phyloP scores from a whole-genome alignment of 257 asterid species.

The Paraleonurus japonicus region DNA sequence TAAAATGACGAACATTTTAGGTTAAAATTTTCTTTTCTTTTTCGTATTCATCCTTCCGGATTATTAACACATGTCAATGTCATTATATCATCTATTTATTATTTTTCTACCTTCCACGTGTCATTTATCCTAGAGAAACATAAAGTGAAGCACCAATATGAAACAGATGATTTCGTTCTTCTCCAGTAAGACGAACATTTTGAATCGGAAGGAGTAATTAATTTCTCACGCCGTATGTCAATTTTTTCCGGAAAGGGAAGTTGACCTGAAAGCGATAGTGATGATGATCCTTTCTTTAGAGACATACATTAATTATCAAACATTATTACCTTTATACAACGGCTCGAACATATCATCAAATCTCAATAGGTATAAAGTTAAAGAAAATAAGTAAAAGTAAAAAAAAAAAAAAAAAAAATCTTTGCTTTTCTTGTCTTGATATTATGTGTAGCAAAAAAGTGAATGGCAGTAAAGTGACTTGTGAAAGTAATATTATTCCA shows the following conservation, averaged over 20 bases:
- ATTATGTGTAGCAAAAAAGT: slow-evolving; percentile 33
- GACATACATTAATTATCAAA: not conserved
- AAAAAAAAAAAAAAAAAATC: not conserved
- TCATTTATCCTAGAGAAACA: too few species aligned
- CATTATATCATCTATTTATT: too few species aligned
- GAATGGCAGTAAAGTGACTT: slow-evolving; percentile 41
- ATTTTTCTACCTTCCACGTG: too few species aligned
- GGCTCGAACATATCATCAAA: slow-evolving; percentile 1
- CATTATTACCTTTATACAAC: not conserved
- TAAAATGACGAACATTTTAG: too few species aligned
- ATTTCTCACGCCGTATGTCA: too few species aligned
- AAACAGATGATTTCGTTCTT: too few species aligned
- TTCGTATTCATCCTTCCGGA: too few species aligned
- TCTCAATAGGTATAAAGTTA: not conserved
- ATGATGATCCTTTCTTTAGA: not conserved
- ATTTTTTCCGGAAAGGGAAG: not conserved
- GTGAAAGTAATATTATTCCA: not conserved
- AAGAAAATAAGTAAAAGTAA: not conserved
- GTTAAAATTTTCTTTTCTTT: too few species aligned
- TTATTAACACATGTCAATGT: too few species aligned
- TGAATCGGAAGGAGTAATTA: too few species aligned
- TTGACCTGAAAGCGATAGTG: not conserved
- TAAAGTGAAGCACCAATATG: too few species aligned
- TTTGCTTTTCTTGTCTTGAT: not conserved
- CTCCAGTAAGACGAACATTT: too few species aligned